Conservation (phyloP, 306 rosid genomes). For the Inga laurina region DNA sequence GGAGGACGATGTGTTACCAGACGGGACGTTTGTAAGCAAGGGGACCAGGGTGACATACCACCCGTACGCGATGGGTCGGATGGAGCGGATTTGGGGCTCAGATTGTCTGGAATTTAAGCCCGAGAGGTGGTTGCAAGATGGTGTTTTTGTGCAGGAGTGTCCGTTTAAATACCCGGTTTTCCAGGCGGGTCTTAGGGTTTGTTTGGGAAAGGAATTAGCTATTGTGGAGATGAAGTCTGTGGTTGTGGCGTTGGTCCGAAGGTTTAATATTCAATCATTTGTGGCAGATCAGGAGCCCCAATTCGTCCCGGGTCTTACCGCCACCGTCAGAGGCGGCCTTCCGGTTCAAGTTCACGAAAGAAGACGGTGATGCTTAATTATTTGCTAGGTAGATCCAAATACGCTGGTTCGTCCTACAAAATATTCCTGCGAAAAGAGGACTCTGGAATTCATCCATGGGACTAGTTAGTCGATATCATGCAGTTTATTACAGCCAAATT, state of each 20-base stretch:
- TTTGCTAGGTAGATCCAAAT: not conserved
- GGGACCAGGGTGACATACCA: conserved; percentile 87
- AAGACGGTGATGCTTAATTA: not conserved
- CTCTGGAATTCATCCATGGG: not conserved
- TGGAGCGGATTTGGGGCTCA: conserved; percentile 80
- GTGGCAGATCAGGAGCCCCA: conserved; percentile 33
- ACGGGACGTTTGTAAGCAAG: conserved; percentile 61
- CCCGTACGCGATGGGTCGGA: conserved; percentile 93
- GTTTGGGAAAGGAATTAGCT: conserved; percentile 90
- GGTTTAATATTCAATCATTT: conserved; percentile 49
- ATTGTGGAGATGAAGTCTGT: conserved; percentile 66
- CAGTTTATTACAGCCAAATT: not conserved
- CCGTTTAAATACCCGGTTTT: conserved; percentile 80
- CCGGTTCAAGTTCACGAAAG: conserved; percentile 60
- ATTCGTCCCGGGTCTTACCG: conserved; percentile 76
- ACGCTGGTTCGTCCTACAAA: not conserved
- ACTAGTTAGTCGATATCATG: not conserved
- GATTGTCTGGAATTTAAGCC: conserved; percentile 70
- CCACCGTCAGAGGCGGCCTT: conserved; percentile 67
- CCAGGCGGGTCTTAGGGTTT: conserved; percentile 81
- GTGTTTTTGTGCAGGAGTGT: conserved; percentile 48
- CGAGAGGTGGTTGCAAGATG: conserved; percentile 68
- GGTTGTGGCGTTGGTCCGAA: conserved; percentile 42
- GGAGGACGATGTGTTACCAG: conserved; percentile 84
- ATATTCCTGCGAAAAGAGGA: not conserved